These are phyloP conservation scores for Colletotrichum orchidophilum DNA, from an alignment of 2,329 filamentous ascomycete genomes.

Conservation along the genomic window DNA sequence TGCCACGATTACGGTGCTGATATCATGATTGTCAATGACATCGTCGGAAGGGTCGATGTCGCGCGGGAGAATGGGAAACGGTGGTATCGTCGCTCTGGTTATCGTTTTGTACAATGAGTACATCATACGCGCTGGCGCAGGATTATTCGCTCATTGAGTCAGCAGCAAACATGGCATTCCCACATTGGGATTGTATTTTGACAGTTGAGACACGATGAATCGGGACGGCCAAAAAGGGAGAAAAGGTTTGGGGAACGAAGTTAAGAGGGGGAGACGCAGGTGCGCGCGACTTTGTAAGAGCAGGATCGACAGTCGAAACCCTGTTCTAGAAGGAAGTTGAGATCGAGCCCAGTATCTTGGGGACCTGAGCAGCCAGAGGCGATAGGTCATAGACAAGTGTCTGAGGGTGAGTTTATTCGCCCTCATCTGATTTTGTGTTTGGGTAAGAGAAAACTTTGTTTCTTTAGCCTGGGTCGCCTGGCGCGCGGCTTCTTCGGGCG, in stretches of 20 bases:
- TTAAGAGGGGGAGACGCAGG: neutral
- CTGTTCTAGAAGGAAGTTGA: conserved; percentile 10
- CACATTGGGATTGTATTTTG: neutral
- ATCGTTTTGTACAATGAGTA: conserved; percentile 8
- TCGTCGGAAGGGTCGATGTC: neutral
- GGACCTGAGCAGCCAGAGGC: neutral
- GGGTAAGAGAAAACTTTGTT: neutral
- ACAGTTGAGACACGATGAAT: neutral
- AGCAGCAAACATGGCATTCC: neutral
- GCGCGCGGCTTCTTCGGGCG: neutral
- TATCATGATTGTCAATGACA: neutral
- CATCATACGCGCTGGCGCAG: conserved; percentile 24
- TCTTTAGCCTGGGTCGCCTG: too few species aligned
- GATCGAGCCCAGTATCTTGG: neutral
- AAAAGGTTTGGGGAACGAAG: neutral
- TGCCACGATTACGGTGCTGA: conserved; percentile 13
- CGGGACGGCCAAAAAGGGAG: neutral
- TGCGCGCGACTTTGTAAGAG: neutral
- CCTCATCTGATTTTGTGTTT: conserved; percentile 12
- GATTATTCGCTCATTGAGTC: neutral
- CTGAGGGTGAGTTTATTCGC: neutral
- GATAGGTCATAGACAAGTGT: neutral
- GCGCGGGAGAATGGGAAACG: neutral
- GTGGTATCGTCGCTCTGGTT: conserved; percentile 16
- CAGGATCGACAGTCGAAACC: neutral